Conservation (phyloP, 2,329 filamentous ascomycete species). For the Colletotrichum eleusines region DNA sequence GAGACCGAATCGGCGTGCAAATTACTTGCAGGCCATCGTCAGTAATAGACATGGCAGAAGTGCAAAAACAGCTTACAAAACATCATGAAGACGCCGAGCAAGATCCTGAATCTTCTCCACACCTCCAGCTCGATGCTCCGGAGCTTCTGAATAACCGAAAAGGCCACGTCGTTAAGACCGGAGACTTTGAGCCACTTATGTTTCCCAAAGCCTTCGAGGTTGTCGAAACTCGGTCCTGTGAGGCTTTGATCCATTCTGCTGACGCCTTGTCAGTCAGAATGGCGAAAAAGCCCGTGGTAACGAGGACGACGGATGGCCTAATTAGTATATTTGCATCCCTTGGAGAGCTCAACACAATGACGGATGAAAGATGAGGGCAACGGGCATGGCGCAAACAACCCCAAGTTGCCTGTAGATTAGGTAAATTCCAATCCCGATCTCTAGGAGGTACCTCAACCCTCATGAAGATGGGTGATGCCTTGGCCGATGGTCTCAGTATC, state of each 20-base stretch:
- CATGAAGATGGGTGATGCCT: conserved; percentile 43
- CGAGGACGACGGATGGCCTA: conserved; percentile 47
- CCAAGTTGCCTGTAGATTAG: conserved; percentile 51
- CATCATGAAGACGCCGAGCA: conserved; percentile 41
- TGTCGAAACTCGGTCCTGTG: conserved; percentile 61
- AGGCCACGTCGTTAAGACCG: conserved; percentile 57
- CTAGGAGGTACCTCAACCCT: conserved; percentile 45
- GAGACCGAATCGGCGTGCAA: conserved; percentile 43
- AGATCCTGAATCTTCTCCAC: conserved; percentile 44
- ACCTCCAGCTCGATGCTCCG: conserved; percentile 43
- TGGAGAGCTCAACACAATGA: neutral
- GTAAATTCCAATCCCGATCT: conserved; percentile 47
- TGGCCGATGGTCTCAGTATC: conserved; percentile 47
- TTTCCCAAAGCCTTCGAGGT: conserved; percentile 61
- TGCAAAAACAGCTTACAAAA: conserved; percentile 32
- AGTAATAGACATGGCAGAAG: conserved; percentile 2
- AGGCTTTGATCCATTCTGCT: conserved; percentile 62
- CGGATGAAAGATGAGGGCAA: conserved; percentile 59
- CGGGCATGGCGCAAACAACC: conserved; percentile 57
- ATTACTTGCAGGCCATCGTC: conserved; percentile 26
- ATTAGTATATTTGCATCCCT: conserved; percentile 41
- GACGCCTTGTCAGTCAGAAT: conserved; percentile 49
- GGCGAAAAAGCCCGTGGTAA: conserved; percentile 49
- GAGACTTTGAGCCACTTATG: conserved; percentile 64
- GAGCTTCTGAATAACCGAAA: conserved; percentile 42